Evolutionary conservation across 768 basidiomycete species (phyloP).

Genomic region (Podaxis rugospora): DNA sequence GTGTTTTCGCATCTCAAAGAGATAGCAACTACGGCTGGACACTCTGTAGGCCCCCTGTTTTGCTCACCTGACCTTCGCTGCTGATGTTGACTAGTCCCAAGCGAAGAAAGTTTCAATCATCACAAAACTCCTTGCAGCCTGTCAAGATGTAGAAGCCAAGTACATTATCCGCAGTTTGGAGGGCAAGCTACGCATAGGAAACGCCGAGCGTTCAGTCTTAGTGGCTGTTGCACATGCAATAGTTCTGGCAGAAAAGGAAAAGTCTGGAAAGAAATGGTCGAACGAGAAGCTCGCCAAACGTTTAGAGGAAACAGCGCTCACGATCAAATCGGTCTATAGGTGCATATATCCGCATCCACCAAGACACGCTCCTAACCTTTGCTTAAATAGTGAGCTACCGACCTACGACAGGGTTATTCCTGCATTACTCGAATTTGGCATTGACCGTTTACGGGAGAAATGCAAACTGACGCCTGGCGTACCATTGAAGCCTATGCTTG

Average conservation of each 20-base stretch:
- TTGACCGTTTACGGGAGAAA: constrained; percentile 58
- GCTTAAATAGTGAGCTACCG: constrained; percentile 74
- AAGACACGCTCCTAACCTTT: constrained; percentile 6
- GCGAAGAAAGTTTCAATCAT: constrained; percentile 93
- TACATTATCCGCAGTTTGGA: constrained; percentile 94
- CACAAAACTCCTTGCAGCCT: constrained; percentile 89
- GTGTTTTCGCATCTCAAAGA: constrained; percentile 91
- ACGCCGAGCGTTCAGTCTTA: constrained; percentile 94
- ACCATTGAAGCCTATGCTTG: constrained; percentile 97
- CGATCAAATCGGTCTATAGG: constrained; percentile 93
- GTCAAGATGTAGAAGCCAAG: constrained; percentile 89
- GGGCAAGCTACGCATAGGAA: constrained; percentile 95
- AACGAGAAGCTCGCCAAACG: constrained; percentile 66
- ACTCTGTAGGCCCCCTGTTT: constrained; percentile 49
- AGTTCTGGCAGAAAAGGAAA: constrained; percentile 76
- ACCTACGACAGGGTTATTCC: constrained; percentile 91
- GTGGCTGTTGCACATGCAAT: constrained; percentile 91
- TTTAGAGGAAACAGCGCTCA: constrained; percentile 72
- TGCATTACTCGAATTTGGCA: constrained; percentile 75
- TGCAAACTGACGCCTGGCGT: constrained; percentile 96
- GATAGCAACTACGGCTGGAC: constrained; percentile 82
- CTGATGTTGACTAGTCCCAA: constrained; percentile 62
- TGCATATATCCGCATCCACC: constrained; percentile 24
- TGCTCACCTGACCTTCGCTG: neutral
- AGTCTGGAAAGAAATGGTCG: constrained; percentile 64